phyloP scores from a whole-genome alignment of 495 filamentous ascomycete genomes.

The Neurospora terricola region DNA sequence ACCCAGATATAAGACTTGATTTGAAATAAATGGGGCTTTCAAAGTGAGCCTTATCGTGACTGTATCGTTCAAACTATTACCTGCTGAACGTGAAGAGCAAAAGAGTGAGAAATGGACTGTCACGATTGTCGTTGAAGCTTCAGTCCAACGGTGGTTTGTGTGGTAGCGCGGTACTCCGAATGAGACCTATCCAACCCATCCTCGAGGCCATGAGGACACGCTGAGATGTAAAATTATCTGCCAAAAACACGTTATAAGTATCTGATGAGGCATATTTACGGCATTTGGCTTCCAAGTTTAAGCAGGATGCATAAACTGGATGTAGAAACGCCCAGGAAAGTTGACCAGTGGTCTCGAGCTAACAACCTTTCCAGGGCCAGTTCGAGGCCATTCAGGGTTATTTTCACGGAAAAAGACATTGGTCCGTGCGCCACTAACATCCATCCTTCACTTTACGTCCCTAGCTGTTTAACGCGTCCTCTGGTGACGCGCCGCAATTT shows the following conservation, averaged over 20 bases:
- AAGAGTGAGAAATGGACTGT: background rate
- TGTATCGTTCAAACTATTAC: background rate
- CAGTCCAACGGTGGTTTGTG: background rate
- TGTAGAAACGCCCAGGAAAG: background rate
- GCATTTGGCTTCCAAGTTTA: too few relatives aligned
- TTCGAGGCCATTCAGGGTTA: background rate
- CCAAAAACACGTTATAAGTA: background rate
- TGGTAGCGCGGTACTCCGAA: background rate
- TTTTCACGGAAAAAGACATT: background rate
- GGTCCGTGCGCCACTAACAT: background rate
- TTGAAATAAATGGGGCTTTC: background rate
- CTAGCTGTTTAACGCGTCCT: background rate
- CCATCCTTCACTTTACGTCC: background rate
- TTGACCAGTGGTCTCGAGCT: background rate
- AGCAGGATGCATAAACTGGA: background rate
- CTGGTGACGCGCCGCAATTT: slow-evolving; percentile 19
- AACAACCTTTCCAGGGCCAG: background rate
- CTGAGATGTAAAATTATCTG: background rate
- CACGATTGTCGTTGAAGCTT: background rate
- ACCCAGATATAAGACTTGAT: background rate
- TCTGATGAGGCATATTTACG: too few relatives aligned
- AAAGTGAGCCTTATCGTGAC: background rate
- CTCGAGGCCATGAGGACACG: background rate
- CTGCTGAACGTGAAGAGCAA: background rate
- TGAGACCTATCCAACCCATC: background rate